Evolutionary conservation across 2,329 filamentous ascomycete species (phyloP).

Genomic region (Xylariaceae sp.): DNA sequence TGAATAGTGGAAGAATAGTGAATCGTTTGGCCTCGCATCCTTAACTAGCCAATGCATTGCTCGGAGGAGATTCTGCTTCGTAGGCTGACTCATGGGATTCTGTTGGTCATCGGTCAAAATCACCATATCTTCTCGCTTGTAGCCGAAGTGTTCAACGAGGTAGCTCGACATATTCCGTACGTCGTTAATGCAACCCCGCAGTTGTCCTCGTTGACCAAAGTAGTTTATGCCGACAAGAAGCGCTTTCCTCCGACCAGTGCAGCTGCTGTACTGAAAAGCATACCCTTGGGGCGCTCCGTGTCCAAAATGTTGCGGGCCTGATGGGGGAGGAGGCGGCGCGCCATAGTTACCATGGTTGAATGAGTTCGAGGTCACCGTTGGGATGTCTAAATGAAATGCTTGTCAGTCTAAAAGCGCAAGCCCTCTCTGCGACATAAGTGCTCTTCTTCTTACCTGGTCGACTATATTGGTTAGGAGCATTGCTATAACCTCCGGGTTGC

Average conservation of each 20-base stretch:
- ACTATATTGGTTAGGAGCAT: constrained; percentile 53
- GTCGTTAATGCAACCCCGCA: constrained; percentile 95
- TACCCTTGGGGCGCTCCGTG: constrained; percentile 81
- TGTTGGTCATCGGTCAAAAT: constrained; percentile 95
- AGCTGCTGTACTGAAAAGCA: constrained; percentile 89
- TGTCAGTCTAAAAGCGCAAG: constrained; percentile 22
- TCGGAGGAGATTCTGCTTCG: constrained; percentile 91
- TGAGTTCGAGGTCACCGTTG: constrained; percentile 56
- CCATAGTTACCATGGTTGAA: constrained; percentile 63
- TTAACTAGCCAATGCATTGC: constrained; percentile 99
- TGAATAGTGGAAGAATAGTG: constrained; percentile 97
- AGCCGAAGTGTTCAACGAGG: constrained; percentile 86
- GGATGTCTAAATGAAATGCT: constrained; percentile 43
- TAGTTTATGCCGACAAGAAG: constrained; percentile 96
- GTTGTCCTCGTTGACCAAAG: constrained; percentile 88
- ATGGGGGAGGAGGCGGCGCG: constrained; percentile 71
- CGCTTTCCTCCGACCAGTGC: constrained; percentile 87
- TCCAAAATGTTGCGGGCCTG: constrained; percentile 74
- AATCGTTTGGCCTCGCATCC: constrained; percentile 90
- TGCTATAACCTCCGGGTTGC: constrained; percentile 51
- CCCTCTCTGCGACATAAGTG: neutral
- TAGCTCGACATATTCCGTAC: constrained; percentile 97
- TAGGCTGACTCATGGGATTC: constrained; percentile 96
- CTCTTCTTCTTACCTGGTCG: constrained; percentile 53
- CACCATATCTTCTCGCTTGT: constrained; percentile 96